phyloP scores from a whole-genome alignment of 805 yeast genomes.

The Priceomyces carsonii region DNA sequence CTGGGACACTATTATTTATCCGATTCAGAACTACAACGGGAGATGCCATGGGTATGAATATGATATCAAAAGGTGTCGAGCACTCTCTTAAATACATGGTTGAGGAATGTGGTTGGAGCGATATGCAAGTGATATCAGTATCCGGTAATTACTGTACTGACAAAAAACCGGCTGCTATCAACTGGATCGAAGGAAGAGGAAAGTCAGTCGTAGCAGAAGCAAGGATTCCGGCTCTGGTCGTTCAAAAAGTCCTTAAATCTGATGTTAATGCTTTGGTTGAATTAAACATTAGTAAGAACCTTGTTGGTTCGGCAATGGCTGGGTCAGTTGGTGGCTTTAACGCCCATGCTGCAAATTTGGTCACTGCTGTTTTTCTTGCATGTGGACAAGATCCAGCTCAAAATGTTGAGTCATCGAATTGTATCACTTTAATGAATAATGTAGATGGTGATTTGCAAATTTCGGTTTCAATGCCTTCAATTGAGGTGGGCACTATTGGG shows the following conservation, averaged over 20 bases:
- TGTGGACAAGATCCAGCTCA: constrained; percentile 99
- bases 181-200: constrained; percentile 99
- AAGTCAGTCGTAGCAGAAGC: constrained; percentile 98
- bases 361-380: constrained; percentile 92
- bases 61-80: constrained; percentile 99
- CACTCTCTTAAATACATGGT: constrained; percentile 79
- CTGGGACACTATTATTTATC: constrained; percentile 85
- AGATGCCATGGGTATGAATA: constrained; percentile 99
- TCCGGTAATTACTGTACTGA: constrained; percentile 98
- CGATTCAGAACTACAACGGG: constrained; percentile 99
- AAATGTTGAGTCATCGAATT: constrained; percentile 95
- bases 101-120: constrained; percentile 87
- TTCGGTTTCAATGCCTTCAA: constrained; percentile 98
- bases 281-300: constrained; percentile 82
- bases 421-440: constrained; percentile 89
- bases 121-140: constrained; percentile 89
- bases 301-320: constrained; percentile 97
- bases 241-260: constrained; percentile 80
- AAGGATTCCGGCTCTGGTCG: constrained; percentile 78
- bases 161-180: constrained; percentile 96
- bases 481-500: constrained; percentile 98
- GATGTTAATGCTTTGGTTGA: constrained; percentile 92
- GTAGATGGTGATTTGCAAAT: constrained; percentile 77
- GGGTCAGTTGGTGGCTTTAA: constrained; percentile 98
- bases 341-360: constrained; percentile 96